These are phyloP conservation scores for Crithidia brevicula DNA, from an alignment of 208 protist genomes.

Conservation along the genomic window DNA sequence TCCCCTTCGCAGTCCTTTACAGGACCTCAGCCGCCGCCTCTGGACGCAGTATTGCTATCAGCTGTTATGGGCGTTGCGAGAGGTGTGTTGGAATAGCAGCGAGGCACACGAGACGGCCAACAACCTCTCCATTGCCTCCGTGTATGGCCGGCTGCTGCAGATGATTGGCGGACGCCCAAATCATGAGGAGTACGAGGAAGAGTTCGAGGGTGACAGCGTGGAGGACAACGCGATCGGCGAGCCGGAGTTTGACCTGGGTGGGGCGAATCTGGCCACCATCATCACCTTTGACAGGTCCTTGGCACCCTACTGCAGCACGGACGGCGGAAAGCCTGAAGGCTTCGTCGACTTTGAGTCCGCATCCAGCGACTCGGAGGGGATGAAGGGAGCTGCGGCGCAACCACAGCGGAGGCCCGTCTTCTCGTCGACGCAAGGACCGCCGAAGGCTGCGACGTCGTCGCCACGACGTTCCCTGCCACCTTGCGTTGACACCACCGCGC, in stretches of 20 bases:
- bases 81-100: conserved; percentile 52
- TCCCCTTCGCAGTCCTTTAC: conserved; percentile 4
- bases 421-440: too few relatives aligned
- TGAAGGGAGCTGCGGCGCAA: too few relatives aligned
- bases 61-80: conserved; percentile 57
- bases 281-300: conserved; percentile 24
- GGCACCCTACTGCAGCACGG: conserved; percentile 7
- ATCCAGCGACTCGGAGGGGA: conserved; percentile 1
- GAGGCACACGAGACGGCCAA: conserved; percentile 59
- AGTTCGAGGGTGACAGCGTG: conserved; percentile 13
- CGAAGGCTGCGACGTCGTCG: too few relatives aligned
- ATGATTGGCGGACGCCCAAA: conserved; percentile 29
- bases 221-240: background rate
- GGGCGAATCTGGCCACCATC: conserved; percentile 8
- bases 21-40: conserved; percentile 31
- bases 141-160: conserved; percentile 57
- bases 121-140: conserved; percentile 61
- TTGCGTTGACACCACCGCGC: background rate
- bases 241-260: conserved; percentile 5
- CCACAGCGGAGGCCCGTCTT: too few relatives aligned
- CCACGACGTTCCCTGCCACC: too few relatives aligned
- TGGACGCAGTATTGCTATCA: conserved; percentile 56
- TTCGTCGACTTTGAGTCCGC: conserved; percentile 45
- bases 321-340: conserved; percentile 12
- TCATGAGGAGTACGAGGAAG: conserved; percentile 26